These are phyloP conservation scores for Globisporangium rhizosaccharum DNA, from an alignment of 352 stramenopile species.

Conservation along the genomic window DNA sequence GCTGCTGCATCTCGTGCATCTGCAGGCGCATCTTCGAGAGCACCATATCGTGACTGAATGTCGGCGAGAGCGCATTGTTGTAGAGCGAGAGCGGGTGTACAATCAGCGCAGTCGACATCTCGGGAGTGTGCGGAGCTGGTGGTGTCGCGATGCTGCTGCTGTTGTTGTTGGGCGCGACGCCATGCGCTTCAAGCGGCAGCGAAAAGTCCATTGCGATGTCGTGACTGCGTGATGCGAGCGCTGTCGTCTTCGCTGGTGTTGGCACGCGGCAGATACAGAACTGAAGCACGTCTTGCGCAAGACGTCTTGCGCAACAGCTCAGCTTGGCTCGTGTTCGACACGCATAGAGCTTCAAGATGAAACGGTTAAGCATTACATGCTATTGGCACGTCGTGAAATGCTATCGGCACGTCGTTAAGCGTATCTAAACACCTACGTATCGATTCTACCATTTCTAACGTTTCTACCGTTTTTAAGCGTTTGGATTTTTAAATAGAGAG, in stretches of 20 bases:
- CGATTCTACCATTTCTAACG: background rate
- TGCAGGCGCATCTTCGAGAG: constrained; percentile 25
- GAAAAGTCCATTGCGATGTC: constrained; percentile 7
- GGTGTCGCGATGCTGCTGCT: background rate
- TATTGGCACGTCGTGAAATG: background rate
- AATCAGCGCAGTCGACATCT: constrained; percentile 39
- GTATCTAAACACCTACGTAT: background rate
- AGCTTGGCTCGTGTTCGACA: background rate
- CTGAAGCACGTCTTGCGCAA: constrained; percentile 3
- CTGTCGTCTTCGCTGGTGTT: background rate
- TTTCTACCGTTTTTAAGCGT: background rate
- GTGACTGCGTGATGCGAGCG: background rate
- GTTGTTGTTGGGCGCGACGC: background rate
- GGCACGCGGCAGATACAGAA: constrained; percentile 1
- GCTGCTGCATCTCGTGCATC: constrained; percentile 26
- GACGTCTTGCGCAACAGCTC: background rate
- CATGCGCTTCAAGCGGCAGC: constrained; percentile 11
- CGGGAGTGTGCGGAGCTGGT: background rate
- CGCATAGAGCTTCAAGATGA: background rate
- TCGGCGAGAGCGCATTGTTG: constrained; percentile 22
- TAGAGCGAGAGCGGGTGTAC: constrained; percentile 57
- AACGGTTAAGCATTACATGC: background rate
- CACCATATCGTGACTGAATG: constrained; percentile 33
- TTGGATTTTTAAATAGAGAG: constrained; percentile 11
- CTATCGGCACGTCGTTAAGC: background rate